A percentile compares a stretch with the other conserved stretches of the same genome.
phyloP scores from a whole-genome alignment of 305 asterid species.

The Vinca major region DNA sequence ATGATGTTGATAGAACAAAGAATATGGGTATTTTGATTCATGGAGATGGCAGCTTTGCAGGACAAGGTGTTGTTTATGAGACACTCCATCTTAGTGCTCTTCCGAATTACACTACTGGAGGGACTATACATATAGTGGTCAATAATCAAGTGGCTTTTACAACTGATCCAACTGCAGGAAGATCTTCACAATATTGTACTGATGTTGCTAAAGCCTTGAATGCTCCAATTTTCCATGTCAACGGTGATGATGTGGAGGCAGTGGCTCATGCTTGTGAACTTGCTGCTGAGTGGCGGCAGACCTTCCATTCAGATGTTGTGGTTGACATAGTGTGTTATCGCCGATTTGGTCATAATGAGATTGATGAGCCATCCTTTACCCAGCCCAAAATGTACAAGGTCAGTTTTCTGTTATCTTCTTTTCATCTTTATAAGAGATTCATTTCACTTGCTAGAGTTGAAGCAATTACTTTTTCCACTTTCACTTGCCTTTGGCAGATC shows the following conservation, averaged over 20 bases:
- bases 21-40: constrained; percentile 82
- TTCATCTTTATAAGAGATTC: not conserved
- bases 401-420: constrained; percentile 8
- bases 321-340: constrained; percentile 90
- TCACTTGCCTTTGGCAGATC: constrained; percentile 1
- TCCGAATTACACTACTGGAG: constrained; percentile 86
- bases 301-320: constrained; percentile 81
- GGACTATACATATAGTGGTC: constrained; percentile 94
- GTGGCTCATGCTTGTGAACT: constrained; percentile 92
- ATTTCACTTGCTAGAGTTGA: not conserved
- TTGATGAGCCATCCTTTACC: constrained; percentile 90
- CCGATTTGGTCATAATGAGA: constrained; percentile 91
- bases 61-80: constrained; percentile 96
- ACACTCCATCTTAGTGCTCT: constrained; percentile 98
- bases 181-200: constrained; percentile 94
- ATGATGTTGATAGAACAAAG: constrained; percentile 60
- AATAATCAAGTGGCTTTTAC: constrained; percentile 96
- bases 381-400: constrained; percentile 95
- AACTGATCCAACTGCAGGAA: constrained; percentile 79
- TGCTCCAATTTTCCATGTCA: constrained; percentile 86
- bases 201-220: constrained; percentile 92
- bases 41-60: constrained; percentile 97
- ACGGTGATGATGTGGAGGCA: constrained; percentile 93
- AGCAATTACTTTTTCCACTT: not conserved
- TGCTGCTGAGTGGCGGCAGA: constrained; percentile 99